Conservation (phyloP, 441 rosid species). For the Sinapis alba region DNA sequence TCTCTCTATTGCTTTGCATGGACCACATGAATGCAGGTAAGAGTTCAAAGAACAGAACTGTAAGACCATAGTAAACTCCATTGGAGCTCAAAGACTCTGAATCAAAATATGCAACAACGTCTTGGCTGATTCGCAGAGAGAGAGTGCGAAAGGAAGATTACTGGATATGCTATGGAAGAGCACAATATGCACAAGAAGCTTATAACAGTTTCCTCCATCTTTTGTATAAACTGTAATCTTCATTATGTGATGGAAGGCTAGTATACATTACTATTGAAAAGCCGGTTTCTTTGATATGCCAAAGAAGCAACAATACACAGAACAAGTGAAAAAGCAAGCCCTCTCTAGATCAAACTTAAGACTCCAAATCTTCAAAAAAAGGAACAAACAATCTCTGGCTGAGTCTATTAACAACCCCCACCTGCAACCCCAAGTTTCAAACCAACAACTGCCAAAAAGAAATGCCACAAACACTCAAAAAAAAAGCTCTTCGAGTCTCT, state of each 20-base stretch:
- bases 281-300: slow-evolving; percentile 22
- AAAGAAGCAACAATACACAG: slow-evolving; percentile 34
- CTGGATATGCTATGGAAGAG: neutral
- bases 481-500: slow-evolving; percentile 11
- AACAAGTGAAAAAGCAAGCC: slow-evolving; percentile 24
- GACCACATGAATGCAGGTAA: slow-evolving; percentile 1
- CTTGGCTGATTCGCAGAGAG: neutral
- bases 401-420: slow-evolving; percentile 32
- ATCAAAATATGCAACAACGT: slow-evolving; percentile 10
- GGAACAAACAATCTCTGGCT: slow-evolving; percentile 13
- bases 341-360: slow-evolving; percentile 15
- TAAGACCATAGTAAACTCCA: slow-evolving; percentile 3
- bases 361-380: slow-evolving; percentile 19
- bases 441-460: slow-evolving; percentile 23
- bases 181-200: neutral
- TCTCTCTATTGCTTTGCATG: neutral
- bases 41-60: neutral
- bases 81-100: slow-evolving; percentile 8
- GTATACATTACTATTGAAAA: slow-evolving; percentile 16
- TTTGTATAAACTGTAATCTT: slow-evolving; percentile 26
- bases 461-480: slow-evolving; percentile 23
- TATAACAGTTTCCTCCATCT: slow-evolving; percentile 2
- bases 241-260: slow-evolving; percentile 14
- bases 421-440: slow-evolving; percentile 37
- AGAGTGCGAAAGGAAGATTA: neutral